phyloP scores from a whole-genome alignment of 805 yeast species.

The Candida bentonensis region DNA sequence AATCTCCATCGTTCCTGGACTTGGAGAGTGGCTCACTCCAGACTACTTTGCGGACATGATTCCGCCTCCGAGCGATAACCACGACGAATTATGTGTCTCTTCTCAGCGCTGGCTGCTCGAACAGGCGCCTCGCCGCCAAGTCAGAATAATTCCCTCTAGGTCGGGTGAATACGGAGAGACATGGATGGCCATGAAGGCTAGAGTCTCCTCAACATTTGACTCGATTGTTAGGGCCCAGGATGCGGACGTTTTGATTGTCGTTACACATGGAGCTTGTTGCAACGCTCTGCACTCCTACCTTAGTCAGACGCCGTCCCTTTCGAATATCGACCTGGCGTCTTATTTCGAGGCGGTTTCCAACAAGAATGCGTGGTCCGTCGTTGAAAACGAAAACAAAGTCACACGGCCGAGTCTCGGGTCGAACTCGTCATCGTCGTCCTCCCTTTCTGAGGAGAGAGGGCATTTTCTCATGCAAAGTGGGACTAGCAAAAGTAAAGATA shows the following conservation, averaged over 20 bases:
- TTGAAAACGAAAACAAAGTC: not conserved
- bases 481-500: too few species aligned
- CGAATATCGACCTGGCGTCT: conserved; percentile 16
- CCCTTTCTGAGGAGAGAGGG: too few species aligned
- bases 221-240: conserved; percentile 14
- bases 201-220: conserved; percentile 16
- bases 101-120: not conserved
- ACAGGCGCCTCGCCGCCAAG: not conserved
- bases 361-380: not conserved
- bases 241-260: conserved; percentile 14
- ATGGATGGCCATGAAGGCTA: conserved; percentile 21
- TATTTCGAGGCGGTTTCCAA: not conserved
- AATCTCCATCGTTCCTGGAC: conserved; percentile 17
- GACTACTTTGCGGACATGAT: conserved; percentile 18
- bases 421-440: not conserved
- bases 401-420: not conserved
- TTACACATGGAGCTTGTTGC: conserved; percentile 25
- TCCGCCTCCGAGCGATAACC: conserved; percentile 24
- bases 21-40: conserved; percentile 25
- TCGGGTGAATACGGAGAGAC: conserved; percentile 22
- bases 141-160: not conserved
- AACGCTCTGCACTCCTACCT: conserved; percentile 22
- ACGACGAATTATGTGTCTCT: conserved; percentile 3
- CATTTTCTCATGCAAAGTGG: too few species aligned
- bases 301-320: conserved; percentile 17